Evolutionary conservation across 2,329 filamentous ascomycete genomes (phyloP), one percentile per base, ranked within the genome.

Genomic region (Thielaviopsis populi): DNA sequence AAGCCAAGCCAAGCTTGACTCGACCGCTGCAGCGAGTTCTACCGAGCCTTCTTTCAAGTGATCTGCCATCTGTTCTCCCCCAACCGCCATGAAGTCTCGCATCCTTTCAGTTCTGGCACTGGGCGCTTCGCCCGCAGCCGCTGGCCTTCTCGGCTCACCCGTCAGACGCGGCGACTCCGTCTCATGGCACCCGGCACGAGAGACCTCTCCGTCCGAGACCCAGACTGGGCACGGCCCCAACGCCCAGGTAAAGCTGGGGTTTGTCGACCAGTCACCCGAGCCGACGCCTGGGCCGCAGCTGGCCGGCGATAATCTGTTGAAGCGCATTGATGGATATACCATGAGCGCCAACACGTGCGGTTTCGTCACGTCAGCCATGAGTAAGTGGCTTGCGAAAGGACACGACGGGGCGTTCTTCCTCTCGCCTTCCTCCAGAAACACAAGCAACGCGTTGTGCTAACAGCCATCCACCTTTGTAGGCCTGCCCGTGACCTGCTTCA

Each of bases 331-430:
- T 2, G 73, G 68, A 0, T 73, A 70, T 46, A 72, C 68, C 1
- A 61, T 73, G 24, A 67, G 65, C 1, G 61, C 69, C 2, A 67
- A 68, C 40, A 74, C 72, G 0, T 74, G 73, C 58, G 73, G 73
- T 8, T 74, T 69, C 60, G 68, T 71, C 17, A 61, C 58, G 7
- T 63, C 61, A 19, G 66, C 68, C 43, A 70, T 69, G 65, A 70
- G 73, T 74, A 65, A 70, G 73, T 71, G 15, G 27, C 4, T 8
- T 19, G 17, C 50, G 17, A 10, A 3, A 10, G 53, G 53, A 11
- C 53, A 15, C 19, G 7, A 4, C 46, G 56, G 48, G 17, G n/a
- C 41, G 3, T 41, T 24, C n/a, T 24, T n/a, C 22, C 33, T 24
- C 42, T 19, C 43, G 15, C 1, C 13, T 41, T 48, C n/a, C 22